phyloP scores from a whole-genome alignment of 2,329 filamentous ascomycete species.

The Xylariaceae sp. region DNA sequence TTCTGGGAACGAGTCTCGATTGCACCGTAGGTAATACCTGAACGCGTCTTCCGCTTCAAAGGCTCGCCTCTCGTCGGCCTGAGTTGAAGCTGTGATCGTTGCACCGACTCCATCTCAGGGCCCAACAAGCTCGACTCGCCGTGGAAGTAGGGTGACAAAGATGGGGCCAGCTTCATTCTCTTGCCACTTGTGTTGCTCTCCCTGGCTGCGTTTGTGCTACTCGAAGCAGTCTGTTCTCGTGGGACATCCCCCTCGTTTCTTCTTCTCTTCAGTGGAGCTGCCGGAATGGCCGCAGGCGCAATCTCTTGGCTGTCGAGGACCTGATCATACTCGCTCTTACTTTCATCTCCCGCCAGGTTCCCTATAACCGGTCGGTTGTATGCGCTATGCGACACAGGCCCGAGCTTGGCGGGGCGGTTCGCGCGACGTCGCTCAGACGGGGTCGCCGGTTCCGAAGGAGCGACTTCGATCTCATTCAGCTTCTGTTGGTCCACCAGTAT shows the following conservation, averaged over 20 bases:
- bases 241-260: background rate
- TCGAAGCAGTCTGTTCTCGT: background rate
- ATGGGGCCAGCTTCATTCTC: constrained; percentile 15
- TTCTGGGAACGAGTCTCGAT: background rate
- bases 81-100: constrained; percentile 4
- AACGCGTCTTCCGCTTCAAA: constrained; percentile 11
- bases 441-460: background rate
- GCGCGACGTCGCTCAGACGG: constrained; percentile 8
- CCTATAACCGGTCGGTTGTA: constrained; percentile 29
- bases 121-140: background rate
- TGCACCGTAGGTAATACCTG: constrained; percentile 17
- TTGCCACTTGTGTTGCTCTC: background rate
- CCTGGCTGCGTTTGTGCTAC: background rate
- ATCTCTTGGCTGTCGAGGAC: background rate
- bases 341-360: constrained; percentile 1
- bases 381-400: constrained; percentile 20
- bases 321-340: background rate
- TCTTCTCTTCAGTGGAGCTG: constrained; percentile 6
- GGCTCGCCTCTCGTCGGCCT: constrained; percentile 9
- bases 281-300: background rate
- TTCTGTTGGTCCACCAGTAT: constrained; percentile 4
- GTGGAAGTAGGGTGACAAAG: constrained; percentile 18
- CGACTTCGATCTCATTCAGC: constrained; percentile 1
- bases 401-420: constrained; percentile 14
- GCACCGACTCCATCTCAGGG: constrained; percentile 2